Conservation (phyloP, 2,329 filamentous ascomycete genomes). For the Lasiodiplodia sp. region DNA sequence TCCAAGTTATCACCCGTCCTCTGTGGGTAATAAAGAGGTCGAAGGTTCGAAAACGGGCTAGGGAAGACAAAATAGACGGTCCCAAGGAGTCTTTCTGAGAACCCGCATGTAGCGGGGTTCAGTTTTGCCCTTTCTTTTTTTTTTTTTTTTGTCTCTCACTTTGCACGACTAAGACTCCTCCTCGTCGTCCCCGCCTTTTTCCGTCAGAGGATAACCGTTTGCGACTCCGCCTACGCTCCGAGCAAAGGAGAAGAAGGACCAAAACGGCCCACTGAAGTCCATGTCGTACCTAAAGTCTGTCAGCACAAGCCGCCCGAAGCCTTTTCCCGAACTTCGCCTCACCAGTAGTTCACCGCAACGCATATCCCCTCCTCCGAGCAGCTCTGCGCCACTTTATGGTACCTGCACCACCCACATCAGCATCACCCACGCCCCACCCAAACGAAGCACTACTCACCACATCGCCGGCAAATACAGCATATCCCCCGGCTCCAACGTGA, state of each 20-base stretch:
- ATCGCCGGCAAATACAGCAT: constrained; percentile 83
- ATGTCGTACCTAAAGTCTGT: constrained; percentile 68
- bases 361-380: constrained; percentile 74
- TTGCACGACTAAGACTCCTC: no score
- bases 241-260: constrained; percentile 65
- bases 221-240: constrained; percentile 37
- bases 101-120: no score
- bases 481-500: constrained; percentile 75
- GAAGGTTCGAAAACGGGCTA: no score
- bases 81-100: no score
- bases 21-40: no score
- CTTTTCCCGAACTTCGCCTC: background rate
- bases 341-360: constrained; percentile 81
- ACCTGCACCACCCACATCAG: constrained; percentile 53
- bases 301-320: background rate
- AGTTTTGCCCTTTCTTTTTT: no score
- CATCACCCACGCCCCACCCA: background rate
- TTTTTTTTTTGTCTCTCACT: no score
- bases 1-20: no score
- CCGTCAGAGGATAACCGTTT: background rate
- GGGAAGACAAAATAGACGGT: no score
- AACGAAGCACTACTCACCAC: constrained; percentile 64
- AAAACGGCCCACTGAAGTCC: constrained; percentile 75
- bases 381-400: constrained; percentile 81
- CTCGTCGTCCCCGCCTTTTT: background rate